Evolutionary conservation across 1,284 basidiomycete species (phyloP).

Genomic region (Stereum hirsutum): DNA sequence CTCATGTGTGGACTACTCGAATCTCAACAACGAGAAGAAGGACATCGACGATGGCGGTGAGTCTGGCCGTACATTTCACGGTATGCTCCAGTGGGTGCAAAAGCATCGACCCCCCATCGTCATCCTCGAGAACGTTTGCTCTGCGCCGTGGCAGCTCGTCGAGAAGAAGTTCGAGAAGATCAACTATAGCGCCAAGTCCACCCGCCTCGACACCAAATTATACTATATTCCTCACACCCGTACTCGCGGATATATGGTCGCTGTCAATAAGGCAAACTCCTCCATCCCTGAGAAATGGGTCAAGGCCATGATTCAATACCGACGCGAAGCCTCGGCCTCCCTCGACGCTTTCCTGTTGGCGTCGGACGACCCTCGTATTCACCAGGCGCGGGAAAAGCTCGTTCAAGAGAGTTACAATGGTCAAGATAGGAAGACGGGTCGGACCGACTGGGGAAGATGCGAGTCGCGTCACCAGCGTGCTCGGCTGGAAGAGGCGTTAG

Average conservation of each 20-base stretch:
- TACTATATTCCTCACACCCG: conserved; percentile 95
- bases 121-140: conserved; percentile 91
- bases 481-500: conserved; percentile 76
- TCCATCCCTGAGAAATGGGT: conserved; percentile 68
- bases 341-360: conserved; percentile 89
- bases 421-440: conserved; percentile 53
- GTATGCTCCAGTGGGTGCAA: conserved; percentile 90
- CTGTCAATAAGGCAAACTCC: conserved; percentile 54
- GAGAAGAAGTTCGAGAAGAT: conserved; percentile 68
- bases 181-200: conserved; percentile 68
- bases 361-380: conserved; percentile 86
- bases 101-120: conserved; percentile 85
- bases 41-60: conserved; percentile 83
- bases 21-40: conserved; percentile 90
- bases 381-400: conserved; percentile 80
- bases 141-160: conserved; percentile 82
- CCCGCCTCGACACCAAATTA: conserved; percentile 84
- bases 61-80: conserved; percentile 83
- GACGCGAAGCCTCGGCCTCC: conserved; percentile 82
- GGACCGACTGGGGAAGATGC: conserved; percentile 88
- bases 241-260: conserved; percentile 82
- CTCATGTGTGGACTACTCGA: conserved; percentile 95
- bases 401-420: conserved; percentile 56
- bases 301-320: conserved; percentile 54
- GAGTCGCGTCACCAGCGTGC: conserved; percentile 89